Percentiles rank a stretch among this genome's conserved stretches.
These are phyloP conservation scores for Zelonia costaricensis DNA, from an alignment of 208 protist genomes.

Conservation along the genomic window DNA sequence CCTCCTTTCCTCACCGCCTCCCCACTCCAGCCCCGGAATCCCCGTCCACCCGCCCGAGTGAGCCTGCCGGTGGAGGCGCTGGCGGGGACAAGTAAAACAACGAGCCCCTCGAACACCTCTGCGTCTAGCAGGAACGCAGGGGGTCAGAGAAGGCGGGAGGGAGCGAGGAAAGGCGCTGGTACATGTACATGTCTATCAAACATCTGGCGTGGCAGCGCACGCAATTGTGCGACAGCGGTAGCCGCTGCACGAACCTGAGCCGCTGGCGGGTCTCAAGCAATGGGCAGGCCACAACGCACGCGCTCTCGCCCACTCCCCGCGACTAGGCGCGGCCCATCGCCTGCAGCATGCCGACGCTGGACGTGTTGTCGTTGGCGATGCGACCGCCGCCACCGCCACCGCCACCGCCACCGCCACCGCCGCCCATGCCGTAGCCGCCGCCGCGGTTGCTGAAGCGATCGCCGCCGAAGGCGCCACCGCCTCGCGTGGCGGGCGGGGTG, in stretches of 20 bases:
- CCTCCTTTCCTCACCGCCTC: too few species aligned
- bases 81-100: too few species aligned
- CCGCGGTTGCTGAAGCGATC: constrained; percentile 35
- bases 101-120: too few species aligned
- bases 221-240: too few species aligned
- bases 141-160: too few species aligned
- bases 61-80: too few species aligned
- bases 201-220: too few species aligned
- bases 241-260: background rate
- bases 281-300: background rate
- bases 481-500: constrained; percentile 3
- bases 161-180: background rate
- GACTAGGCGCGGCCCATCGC: constrained; percentile 74
- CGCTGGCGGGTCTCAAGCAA: background rate
- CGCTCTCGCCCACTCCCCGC: too few species aligned
- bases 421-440: constrained; percentile 24
- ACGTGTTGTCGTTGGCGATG: constrained; percentile 84
- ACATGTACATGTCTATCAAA: constrained; percentile 1
- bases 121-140: too few species aligned
- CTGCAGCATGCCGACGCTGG: constrained; percentile 87
- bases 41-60: too few species aligned
- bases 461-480: constrained; percentile 17
- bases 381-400: constrained; percentile 43
- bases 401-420: constrained; percentile 26
- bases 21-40: too few species aligned